Percentiles rank a stretch among this genome's conserved stretches.
These are phyloP conservation scores for Microdochium trichocladiopsis DNA, from an alignment of 2,329 filamentous ascomycete genomes.

Conservation along the genomic window DNA sequence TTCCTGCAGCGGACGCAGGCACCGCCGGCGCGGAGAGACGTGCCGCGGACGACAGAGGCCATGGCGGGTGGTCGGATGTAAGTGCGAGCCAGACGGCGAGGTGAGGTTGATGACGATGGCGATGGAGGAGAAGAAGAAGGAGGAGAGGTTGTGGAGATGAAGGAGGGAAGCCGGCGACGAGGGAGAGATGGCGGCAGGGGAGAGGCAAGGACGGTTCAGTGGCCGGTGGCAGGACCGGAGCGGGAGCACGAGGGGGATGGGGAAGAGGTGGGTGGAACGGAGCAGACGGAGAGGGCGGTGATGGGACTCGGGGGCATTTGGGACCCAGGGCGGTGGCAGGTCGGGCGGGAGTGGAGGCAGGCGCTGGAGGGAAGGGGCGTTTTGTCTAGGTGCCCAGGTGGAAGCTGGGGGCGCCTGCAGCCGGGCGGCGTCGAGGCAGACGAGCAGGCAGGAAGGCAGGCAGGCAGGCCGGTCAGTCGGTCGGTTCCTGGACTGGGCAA, in stretches of 20 bases:
- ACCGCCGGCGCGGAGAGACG: conserved; percentile 48
- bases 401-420: too few species aligned
- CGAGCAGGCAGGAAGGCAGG: background rate
- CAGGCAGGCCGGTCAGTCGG: background rate
- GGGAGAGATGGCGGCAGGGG: too few species aligned
- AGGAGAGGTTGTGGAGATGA: too few species aligned
- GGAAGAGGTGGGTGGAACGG: background rate
- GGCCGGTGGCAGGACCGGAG: background rate
- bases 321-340: background rate
- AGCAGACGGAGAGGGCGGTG: background rate
- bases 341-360: background rate
- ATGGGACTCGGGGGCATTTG: background rate
- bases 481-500: too few species aligned
- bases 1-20: conserved; percentile 58
- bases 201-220: too few species aligned
- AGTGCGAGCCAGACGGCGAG: background rate
- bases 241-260: background rate
- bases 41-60: conserved; percentile 46
- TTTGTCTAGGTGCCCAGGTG: too few species aligned
- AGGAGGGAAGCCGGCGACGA: too few species aligned
- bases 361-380: background rate
- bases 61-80: conserved; percentile 19
- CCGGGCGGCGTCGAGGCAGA: too few species aligned
- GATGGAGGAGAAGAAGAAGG: background rate
- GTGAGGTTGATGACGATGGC: background rate